These are phyloP conservation scores for Russula virescens DNA, from an alignment of 768 basidiomycete species.

Conservation along the genomic window DNA sequence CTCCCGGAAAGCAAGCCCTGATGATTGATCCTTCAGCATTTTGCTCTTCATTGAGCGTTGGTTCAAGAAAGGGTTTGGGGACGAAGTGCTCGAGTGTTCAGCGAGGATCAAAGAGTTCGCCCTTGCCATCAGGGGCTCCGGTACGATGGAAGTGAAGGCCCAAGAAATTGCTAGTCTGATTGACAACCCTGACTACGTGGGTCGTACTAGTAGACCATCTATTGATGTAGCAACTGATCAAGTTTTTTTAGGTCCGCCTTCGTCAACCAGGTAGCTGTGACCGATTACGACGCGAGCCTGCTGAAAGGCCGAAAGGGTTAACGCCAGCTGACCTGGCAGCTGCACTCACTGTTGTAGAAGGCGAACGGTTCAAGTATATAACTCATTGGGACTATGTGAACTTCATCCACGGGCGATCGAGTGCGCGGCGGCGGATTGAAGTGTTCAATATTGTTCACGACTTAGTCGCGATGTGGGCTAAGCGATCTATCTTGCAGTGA, in stretches of 20 bases:
- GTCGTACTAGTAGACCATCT: background rate
- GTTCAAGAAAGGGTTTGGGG: constrained; percentile 16
- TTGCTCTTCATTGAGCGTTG: constrained; percentile 16
- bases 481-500: constrained; percentile 5
- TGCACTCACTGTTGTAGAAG: constrained; percentile 15
- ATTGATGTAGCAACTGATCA: background rate
- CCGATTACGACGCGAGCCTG: background rate
- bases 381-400: constrained; percentile 19
- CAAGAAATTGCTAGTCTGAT: background rate
- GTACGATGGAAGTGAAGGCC: constrained; percentile 17
- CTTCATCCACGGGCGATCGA: background rate
- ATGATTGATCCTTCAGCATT: constrained; percentile 1
- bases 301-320: background rate
- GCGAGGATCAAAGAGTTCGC: constrained; percentile 4
- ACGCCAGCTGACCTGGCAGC: constrained; percentile 3
- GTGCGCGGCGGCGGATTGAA: background rate
- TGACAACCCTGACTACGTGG: constrained; percentile 1
- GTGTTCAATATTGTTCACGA: constrained; percentile 12
- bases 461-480: constrained; percentile 4
- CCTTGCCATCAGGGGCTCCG: background rate
- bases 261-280: background rate
- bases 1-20: background rate
- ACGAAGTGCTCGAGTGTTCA: constrained; percentile 3
- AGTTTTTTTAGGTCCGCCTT: constrained; percentile 5
- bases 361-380: constrained; percentile 13